Conservation (phyloP, 1,284 basidiomycete genomes). For the Irpex lacteus region DNA sequence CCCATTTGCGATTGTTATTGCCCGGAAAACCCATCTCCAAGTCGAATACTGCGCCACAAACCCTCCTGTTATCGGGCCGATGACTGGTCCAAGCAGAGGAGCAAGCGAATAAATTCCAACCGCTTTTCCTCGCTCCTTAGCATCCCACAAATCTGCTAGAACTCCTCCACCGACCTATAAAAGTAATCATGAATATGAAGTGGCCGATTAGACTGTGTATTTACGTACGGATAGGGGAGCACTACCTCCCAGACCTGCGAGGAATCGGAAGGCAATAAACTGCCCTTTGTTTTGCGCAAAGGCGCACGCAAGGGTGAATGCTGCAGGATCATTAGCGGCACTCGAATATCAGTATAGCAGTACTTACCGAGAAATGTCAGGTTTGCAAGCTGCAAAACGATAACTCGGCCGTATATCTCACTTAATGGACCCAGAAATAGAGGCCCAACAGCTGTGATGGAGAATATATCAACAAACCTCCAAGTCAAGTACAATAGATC, state of each 20-base stretch:
- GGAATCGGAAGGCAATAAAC: conserved; percentile 60
- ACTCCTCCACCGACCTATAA: conserved; percentile 63
- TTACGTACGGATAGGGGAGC: conserved; percentile 50
- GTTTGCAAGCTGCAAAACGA: conserved; percentile 45
- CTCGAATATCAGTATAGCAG: neutral
- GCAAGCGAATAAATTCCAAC: conserved; percentile 70
- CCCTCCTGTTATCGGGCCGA: conserved; percentile 65
- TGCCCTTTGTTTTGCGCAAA: conserved; percentile 56
- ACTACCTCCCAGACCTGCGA: conserved; percentile 61
- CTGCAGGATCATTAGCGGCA: neutral
- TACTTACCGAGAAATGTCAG: conserved; percentile 48
- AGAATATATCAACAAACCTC: neutral
- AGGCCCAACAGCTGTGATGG: conserved; percentile 40
- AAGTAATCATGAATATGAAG: too few relatives aligned
- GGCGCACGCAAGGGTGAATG: conserved; percentile 42
- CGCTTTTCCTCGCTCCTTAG: conserved; percentile 67
- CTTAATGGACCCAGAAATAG: conserved; percentile 51
- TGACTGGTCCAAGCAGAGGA: conserved; percentile 58
- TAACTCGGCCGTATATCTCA: conserved; percentile 43
- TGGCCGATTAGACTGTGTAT: too few relatives aligned
- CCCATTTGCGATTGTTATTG: conserved; percentile 53
- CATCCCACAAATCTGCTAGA: conserved; percentile 64
- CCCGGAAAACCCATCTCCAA: conserved; percentile 72
- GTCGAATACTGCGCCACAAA: conserved; percentile 59
- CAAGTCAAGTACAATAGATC: too few relatives aligned